phyloP scores from a whole-genome alignment of 2,329 filamentous ascomycete species.

The Phialophora macrospora region DNA sequence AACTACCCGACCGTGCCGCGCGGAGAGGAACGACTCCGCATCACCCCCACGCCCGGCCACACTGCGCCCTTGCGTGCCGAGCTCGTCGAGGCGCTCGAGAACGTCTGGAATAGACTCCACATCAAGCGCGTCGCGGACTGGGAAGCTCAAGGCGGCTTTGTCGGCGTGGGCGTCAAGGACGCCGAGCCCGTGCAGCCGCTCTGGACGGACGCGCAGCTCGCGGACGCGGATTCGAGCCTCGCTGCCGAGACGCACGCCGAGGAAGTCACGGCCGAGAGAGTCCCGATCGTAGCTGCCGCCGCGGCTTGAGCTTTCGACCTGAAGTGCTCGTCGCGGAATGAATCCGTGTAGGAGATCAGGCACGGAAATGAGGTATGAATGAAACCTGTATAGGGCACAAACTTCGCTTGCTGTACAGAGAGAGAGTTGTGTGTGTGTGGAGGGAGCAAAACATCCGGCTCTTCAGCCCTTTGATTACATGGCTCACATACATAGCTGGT shows the following conservation, averaged over 20 bases:
- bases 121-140: conserved; percentile 94
- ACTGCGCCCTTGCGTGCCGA: conserved; percentile 82
- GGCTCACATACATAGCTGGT: not conserved
- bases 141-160: conserved; percentile 88
- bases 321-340: conserved; percentile 30
- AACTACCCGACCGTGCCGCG: conserved; percentile 98
- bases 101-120: conserved; percentile 83
- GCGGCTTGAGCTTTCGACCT: conserved; percentile 34
- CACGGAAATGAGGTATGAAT: not conserved
- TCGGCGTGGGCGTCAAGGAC: conserved; percentile 81
- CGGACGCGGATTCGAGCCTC: conserved; percentile 24
- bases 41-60: conserved; percentile 95
- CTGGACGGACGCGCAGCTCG: conserved; percentile 87
- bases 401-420: not conserved
- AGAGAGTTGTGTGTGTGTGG: not conserved
- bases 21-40: conserved; percentile 93
- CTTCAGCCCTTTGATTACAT: conserved; percentile 26
- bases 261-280: conserved; percentile 22
- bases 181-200: conserved; percentile 70
- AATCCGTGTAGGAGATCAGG: not conserved
- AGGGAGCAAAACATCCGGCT: conserved; percentile 32
- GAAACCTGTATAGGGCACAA: not conserved
- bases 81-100: conserved; percentile 80
- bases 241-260: conserved; percentile 24
- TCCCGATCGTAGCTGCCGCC: conserved; percentile 36